A percentile compares a stretch with the other conserved stretches of the same genome.
phyloP scores from a whole-genome alignment of 257 asterid genomes.

The Avicennia marina region DNA sequence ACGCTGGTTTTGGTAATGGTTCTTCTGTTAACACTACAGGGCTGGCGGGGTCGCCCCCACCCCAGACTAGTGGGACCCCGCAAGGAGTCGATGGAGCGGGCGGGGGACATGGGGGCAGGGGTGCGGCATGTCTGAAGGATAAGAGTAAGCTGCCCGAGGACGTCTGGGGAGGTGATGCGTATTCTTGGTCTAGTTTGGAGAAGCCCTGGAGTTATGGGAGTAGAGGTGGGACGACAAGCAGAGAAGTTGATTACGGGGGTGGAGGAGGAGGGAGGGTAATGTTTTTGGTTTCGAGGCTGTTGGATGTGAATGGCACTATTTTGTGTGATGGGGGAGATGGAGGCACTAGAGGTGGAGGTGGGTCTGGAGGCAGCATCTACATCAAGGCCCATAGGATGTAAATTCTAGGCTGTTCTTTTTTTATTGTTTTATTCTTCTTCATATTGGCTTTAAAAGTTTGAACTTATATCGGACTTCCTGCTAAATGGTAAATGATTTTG shows the following conservation, averaged over 20 bases:
- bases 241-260: conserved; percentile 81
- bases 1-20: conserved; percentile 57
- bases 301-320: conserved; percentile 85
- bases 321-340: conserved; percentile 95
- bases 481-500: background rate
- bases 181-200: conserved; percentile 76
- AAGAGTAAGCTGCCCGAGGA: conserved; percentile 73
- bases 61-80: conserved; percentile 95
- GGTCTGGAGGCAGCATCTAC: conserved; percentile 96
- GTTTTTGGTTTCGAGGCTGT: conserved; percentile 36
- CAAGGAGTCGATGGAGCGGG: conserved; percentile 93
- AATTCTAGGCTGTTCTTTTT: conserved; percentile 14
- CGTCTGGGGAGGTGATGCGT: conserved; percentile 98
- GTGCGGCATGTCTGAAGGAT: conserved; percentile 80
- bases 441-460: background rate
- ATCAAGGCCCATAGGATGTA: conserved; percentile 82
- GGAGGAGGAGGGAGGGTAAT: conserved; percentile 95
- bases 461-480: background rate
- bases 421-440: conserved; percentile 11
- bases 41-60: conserved; percentile 78
- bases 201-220: conserved; percentile 88
- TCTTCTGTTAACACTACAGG: conserved; percentile 81
- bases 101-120: conserved; percentile 98
- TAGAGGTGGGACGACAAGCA: conserved; percentile 82
- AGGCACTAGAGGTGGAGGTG: conserved; percentile 89